A percentile compares a stretch with the other conserved stretches of the same genome.
Evolutionary conservation across 345 rosid genomes (phyloP).

Genomic region (Sonneratia caseolaris): DNA sequence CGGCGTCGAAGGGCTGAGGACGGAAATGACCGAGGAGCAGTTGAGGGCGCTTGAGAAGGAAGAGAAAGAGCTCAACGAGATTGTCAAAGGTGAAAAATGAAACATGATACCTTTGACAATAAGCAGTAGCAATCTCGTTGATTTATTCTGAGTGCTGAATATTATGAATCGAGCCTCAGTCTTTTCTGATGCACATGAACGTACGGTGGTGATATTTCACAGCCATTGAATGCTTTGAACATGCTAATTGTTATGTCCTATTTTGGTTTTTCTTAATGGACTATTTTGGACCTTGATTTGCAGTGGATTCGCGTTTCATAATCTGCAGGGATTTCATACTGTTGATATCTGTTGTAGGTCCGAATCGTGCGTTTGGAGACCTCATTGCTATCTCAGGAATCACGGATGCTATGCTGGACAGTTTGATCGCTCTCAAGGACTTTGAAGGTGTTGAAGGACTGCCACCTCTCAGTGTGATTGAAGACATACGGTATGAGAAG

Average conservation of each 20-base stretch:
- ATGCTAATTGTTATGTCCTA: too few species aligned
- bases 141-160: neutral
- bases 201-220: neutral
- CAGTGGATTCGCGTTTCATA: neutral
- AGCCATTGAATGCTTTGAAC: neutral
- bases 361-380: slow-evolving; percentile 89
- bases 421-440: slow-evolving; percentile 77
- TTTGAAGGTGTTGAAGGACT: slow-evolving; percentile 75
- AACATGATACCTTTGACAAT: neutral
- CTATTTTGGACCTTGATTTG: neutral
- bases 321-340: slow-evolving; percentile 5
- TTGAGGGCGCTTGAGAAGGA: slow-evolving; percentile 37
- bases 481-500: slow-evolving; percentile 62
- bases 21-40: slow-evolving; percentile 24
- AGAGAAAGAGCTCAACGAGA: slow-evolving; percentile 48
- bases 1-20: slow-evolving; percentile 16
- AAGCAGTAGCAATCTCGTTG: neutral
- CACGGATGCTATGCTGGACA: slow-evolving; percentile 86
- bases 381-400: slow-evolving; percentile 86
- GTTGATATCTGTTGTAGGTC: slow-evolving; percentile 36
- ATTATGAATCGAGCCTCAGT: neutral
- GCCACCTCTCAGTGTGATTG: slow-evolving; percentile 79
- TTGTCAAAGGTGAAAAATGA: slow-evolving; percentile 40
- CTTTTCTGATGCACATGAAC: neutral
- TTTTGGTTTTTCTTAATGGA: neutral